Evolutionary conservation across 352 stramenopile species (phyloP), one percentile per base, ranked within the genome.

Genomic region (Pythium volutum): DNA sequence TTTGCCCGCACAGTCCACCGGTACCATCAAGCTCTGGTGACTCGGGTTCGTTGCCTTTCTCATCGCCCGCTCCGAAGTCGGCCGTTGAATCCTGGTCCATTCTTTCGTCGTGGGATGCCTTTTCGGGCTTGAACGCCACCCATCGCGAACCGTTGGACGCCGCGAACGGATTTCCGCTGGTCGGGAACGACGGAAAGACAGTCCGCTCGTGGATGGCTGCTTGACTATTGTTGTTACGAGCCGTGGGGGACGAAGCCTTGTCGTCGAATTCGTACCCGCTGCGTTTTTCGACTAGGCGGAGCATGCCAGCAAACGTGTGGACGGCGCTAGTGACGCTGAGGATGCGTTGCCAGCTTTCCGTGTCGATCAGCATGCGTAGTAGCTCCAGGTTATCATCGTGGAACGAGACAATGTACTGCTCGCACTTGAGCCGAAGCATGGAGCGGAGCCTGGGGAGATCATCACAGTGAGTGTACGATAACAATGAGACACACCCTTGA

Each of bases 361-460:
- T 91, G 33, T 95, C 87, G 27, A 93, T 49, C 34, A 94, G 77
- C 84, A 95, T 94, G 27, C 87, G 76, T 38, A 84, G 69, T 41
- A 93, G 64, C 60, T 94, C 84, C 23, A 92, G 70, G 59, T 91
- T 94, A 51, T 95, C 87, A 6, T 92, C 79, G 25, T 94, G 87
- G 59, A 92, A 79, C 0, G 69, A 66, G n/a, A 84, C 76, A 54
- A 95, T 64, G 51, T 93, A 91, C 55, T 93, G 80, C 43, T 92
- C 79, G 55, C 79, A 89, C 45, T 93, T 95, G n/a, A 87, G 66
- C 0, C 75, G 74, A 75, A 93, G 77, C 29, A 79, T 72, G 6
- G 79, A 86, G 34, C 81, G 70, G 31, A 93, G 65, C 52, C 83
- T 92, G 20, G 12, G 7, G 25, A 38, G 1, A 34, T 34, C 26